Conservation (phyloP, 768 basidiomycete species). For the Arthromyces matolae region DNA sequence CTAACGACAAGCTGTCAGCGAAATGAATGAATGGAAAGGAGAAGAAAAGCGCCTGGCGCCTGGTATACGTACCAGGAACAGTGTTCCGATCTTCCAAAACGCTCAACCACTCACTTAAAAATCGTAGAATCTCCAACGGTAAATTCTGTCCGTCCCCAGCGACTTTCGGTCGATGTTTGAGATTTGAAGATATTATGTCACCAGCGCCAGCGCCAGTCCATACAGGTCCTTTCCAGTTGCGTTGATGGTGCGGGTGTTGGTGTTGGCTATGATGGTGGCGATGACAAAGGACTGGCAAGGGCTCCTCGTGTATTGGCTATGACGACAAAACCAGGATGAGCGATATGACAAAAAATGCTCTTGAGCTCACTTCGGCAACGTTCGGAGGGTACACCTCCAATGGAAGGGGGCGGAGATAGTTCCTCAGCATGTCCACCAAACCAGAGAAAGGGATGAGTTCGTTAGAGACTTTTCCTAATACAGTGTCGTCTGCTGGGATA, state of each 20-base stretch:
- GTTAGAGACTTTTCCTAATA: conserved; percentile 28
- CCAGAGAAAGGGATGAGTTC: conserved; percentile 41
- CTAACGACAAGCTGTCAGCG: conserved; percentile 23
- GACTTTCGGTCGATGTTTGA: conserved; percentile 34
- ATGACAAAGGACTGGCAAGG: too few relatives aligned
- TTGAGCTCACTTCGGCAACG: conserved; percentile 8
- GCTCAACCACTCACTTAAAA: conserved; percentile 56
- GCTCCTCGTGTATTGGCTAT: too few relatives aligned
- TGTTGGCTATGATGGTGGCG: too few relatives aligned
- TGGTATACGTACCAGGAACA: conserved; percentile 43
- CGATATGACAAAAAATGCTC: neutral
- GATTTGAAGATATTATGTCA: conserved; percentile 17
- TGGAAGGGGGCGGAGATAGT: conserved; percentile 16
- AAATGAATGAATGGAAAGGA: neutral
- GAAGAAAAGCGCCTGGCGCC: too few relatives aligned
- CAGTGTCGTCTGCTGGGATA: conserved; percentile 21
- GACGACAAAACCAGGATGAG: neutral
- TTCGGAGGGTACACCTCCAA: conserved; percentile 18
- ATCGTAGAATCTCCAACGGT: conserved; percentile 52
- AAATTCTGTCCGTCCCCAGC: conserved; percentile 50
- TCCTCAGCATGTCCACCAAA: conserved; percentile 21
- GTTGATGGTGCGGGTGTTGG: conserved; percentile 4
- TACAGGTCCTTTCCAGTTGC: conserved; percentile 37
- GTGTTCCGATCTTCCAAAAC: conserved; percentile 56
- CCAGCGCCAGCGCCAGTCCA: too few relatives aligned